A percentile compares a stretch with the other conserved stretches of the same genome.
phyloP scores from a whole-genome alignment of 1,139 yeast species.

The Blastobotrys proliferans region DNA sequence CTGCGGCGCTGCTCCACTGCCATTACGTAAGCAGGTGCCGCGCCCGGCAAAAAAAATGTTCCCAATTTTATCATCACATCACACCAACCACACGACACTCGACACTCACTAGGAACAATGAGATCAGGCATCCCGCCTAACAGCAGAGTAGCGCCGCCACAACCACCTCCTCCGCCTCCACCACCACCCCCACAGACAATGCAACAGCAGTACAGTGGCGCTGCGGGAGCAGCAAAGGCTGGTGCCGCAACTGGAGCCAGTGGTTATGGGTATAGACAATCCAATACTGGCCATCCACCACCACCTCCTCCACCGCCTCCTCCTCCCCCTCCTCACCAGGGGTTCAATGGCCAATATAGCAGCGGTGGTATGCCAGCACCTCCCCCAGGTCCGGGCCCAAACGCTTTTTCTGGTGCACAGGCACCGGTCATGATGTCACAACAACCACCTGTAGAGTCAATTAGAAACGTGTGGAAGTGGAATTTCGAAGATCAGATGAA shows the following conservation, averaged over 20 bases:
- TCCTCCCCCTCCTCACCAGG: background rate
- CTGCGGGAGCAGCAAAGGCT: slow-evolving; percentile 3
- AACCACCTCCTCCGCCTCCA: slow-evolving; percentile 7
- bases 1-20: too few species aligned
- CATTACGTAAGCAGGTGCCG: too few species aligned
- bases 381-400: too few species aligned
- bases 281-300: background rate
- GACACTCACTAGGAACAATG: background rate
- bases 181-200: slow-evolving; percentile 4
- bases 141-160: slow-evolving; percentile 3
- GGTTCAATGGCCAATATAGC: background rate
- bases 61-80: background rate
- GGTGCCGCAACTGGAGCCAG: slow-evolving; percentile 10
- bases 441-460: slow-evolving; percentile 12
- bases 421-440: slow-evolving; percentile 1
- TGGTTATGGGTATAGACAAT: slow-evolving; percentile 11
- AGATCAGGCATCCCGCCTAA: slow-evolving; percentile 9
- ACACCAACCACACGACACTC: background rate
- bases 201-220: slow-evolving; percentile 6
- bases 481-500: slow-evolving; percentile 82
- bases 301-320: background rate
- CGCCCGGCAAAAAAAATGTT: too few species aligned
- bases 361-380: background rate
- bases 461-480: slow-evolving; percentile 72
- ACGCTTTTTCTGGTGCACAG: background rate